Conservation (phyloP, 768 basidiomycete species). For the Austroboletus festivus region DNA sequence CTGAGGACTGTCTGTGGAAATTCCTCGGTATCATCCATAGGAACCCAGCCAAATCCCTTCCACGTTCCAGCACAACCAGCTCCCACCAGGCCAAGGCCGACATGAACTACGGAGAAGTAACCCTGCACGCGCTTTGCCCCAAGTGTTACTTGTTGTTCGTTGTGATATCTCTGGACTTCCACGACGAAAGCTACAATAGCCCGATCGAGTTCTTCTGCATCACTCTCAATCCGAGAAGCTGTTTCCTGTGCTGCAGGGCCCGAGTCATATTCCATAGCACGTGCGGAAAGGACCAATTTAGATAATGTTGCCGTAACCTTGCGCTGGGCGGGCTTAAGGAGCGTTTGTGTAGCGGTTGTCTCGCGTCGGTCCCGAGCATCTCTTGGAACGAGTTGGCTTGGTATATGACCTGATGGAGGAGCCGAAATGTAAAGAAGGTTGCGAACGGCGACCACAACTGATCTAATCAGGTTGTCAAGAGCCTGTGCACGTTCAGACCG, state of each 20-base stretch:
- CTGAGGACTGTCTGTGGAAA: conserved; percentile 47
- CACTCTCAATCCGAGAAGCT: conserved; percentile 66
- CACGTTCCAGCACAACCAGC: conserved; percentile 73
- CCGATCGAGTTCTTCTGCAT: conserved; percentile 72
- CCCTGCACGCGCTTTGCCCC: conserved; percentile 57
- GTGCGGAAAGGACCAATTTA: conserved; percentile 85
- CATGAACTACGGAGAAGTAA: conserved; percentile 54
- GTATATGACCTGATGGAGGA: conserved; percentile 57
- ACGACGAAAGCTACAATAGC: conserved; percentile 65
- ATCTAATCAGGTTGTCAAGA: conserved; percentile 61
- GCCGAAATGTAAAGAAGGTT: conserved; percentile 72
- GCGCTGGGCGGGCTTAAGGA: conserved; percentile 76
- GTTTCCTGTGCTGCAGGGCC: conserved; percentile 61
- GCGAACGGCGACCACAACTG: conserved; percentile 69
- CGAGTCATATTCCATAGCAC: conserved; percentile 83
- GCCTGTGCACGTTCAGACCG: conserved; percentile 51
- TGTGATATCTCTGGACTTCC: conserved; percentile 63
- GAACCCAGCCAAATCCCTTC: conserved; percentile 85
- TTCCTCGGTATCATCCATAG: conserved; percentile 47
- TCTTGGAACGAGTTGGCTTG: conserved; percentile 49
- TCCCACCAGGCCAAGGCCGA: conserved; percentile 79
- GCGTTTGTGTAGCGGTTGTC: conserved; percentile 46
- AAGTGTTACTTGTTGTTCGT: conserved; percentile 20
- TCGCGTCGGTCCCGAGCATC: conserved; percentile 45
- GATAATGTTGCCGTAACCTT: conserved; percentile 88